Conservation (phyloP, 108 stramenopile species). For the Asterionellopsis glacialis region DNA sequence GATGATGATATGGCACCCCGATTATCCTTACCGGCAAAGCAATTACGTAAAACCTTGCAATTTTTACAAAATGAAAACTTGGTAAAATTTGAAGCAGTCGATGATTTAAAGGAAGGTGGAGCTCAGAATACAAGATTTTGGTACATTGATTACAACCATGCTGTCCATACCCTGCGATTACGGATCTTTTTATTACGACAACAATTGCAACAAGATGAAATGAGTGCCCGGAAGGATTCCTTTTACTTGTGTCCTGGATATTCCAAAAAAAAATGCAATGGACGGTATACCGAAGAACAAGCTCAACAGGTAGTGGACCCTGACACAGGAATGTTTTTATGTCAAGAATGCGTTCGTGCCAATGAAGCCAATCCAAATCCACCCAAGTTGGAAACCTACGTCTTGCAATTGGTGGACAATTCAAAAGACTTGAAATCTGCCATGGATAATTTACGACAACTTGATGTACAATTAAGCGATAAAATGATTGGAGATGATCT, state of each 20-base stretch:
- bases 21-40: conserved; percentile 66
- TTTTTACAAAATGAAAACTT: conserved; percentile 81
- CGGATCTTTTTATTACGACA: conserved; percentile 70
- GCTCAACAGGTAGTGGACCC: conserved; percentile 78
- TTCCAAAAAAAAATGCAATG: conserved; percentile 68
- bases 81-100: conserved; percentile 82
- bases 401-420: conserved; percentile 76
- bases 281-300: conserved; percentile 78
- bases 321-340: conserved; percentile 73
- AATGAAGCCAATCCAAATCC: conserved; percentile 71
- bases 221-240: conserved; percentile 56
- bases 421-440: conserved; percentile 61
- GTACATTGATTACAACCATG: conserved; percentile 77
- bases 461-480: conserved; percentile 66
- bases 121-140: conserved; percentile 82
- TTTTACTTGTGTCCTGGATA: conserved; percentile 87
- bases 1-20: conserved; percentile 90
- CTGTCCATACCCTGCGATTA: conserved; percentile 83
- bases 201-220: conserved; percentile 66
- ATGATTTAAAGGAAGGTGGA: conserved; percentile 84
- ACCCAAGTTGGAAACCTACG: conserved; percentile 46
- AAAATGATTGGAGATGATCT: conserved; percentile 65
- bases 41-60: conserved; percentile 70
- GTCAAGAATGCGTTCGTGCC: conserved; percentile 66
- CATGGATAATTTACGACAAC: conserved; percentile 71